Conservation (phyloP, 805 yeast genomes). For the Yamadazyma paraphyllophila region DNA sequence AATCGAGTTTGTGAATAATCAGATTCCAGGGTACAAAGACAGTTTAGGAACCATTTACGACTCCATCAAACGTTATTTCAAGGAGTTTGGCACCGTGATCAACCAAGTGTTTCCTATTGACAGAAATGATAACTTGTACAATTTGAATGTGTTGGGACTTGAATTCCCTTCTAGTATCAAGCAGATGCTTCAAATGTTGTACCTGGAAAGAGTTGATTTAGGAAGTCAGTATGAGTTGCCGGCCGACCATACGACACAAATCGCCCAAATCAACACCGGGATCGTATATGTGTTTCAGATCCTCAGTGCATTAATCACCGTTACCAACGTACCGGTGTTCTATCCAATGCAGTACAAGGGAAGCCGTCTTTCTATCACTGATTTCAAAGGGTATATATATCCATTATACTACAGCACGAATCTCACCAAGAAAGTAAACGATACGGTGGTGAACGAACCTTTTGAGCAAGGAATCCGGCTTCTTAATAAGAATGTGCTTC, state of each 20-base stretch:
- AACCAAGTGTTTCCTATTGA: conserved; percentile 28
- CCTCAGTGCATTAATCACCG: conserved; percentile 21
- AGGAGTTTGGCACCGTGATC: conserved; percentile 16
- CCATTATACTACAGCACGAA: conserved; percentile 29
- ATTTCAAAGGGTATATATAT: conserved; percentile 19
- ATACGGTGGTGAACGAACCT: conserved; percentile 17
- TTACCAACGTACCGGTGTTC: conserved; percentile 25
- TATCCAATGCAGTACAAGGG: conserved; percentile 27
- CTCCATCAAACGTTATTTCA: conserved; percentile 21
- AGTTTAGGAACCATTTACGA: conserved; percentile 12
- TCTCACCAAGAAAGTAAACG: conserved; percentile 20
- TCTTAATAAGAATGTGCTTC: conserved; percentile 29
- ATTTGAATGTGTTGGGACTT: conserved; percentile 30
- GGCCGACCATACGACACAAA: conserved; percentile 10
- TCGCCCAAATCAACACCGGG: conserved; percentile 32
- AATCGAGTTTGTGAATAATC: conserved; percentile 25
- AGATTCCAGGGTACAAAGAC: conserved; percentile 27
- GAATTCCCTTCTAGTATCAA: conserved; percentile 34
- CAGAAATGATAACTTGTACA: conserved; percentile 20
- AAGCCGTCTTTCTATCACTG: conserved; percentile 22
- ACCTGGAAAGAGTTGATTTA: conserved; percentile 15
- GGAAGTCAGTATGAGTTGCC: conserved; percentile 11
- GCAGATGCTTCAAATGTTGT: conserved; percentile 30
- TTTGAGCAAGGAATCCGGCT: conserved; percentile 35
- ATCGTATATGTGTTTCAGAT: conserved; percentile 29